Evolutionary conservation across 805 yeast species (phyloP).

Genomic region (Dipodascus albidus): DNA sequence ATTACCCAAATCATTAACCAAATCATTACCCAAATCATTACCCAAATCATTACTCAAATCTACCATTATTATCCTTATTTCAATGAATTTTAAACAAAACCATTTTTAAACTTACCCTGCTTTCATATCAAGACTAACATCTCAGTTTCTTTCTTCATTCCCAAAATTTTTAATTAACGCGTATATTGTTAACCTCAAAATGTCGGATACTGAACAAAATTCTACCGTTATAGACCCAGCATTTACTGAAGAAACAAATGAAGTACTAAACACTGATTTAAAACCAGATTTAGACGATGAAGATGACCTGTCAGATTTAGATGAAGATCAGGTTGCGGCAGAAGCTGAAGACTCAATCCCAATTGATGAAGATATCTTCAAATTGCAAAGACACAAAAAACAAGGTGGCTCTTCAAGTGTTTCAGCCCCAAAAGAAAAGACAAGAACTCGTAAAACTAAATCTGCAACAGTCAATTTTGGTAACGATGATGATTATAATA

Average conservation of each 20-base stretch:
- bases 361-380: constrained; percentile 30
- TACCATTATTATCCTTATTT: too few relatives aligned
- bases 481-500: constrained; percentile 6
- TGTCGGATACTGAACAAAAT: not conserved
- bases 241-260: not conserved
- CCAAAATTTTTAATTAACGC: too few relatives aligned
- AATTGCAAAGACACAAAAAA: constrained; percentile 26
- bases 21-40: too few relatives aligned
- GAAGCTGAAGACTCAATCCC: constrained; percentile 21
- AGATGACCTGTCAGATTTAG: constrained; percentile 29
- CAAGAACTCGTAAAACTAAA: constrained; percentile 6
- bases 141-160: too few relatives aligned
- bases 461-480: constrained; percentile 10
- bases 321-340: constrained; percentile 27
- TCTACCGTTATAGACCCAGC: not conserved
- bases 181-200: not conserved
- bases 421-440: constrained; percentile 8
- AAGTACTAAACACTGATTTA: constrained; percentile 1
- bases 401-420: constrained; percentile 4
- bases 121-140: too few relatives aligned
- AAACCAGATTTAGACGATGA: constrained; percentile 13
- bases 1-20: too few relatives aligned
- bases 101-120: too few relatives aligned
- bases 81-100: too few relatives aligned
- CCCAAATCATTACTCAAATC: too few relatives aligned